Evolutionary conservation across 2,329 filamentous ascomycete genomes (phyloP).

Genomic region (Elsinoe ampelina): DNA sequence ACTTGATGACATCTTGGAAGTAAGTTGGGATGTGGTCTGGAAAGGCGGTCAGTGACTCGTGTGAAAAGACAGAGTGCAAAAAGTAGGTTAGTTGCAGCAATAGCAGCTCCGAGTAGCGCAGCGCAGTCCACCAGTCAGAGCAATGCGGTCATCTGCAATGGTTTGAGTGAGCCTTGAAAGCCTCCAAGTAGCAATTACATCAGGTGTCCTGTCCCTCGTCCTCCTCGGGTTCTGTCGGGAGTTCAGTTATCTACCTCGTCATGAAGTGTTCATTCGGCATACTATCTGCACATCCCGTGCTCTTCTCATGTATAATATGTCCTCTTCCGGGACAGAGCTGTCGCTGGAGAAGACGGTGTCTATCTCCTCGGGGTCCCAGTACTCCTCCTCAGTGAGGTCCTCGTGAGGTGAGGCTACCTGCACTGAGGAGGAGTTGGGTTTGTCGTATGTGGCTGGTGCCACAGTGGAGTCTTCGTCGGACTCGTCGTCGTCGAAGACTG

Average conservation of each 20-base stretch:
- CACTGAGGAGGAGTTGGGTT: too few relatives aligned
- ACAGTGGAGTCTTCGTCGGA: neutral
- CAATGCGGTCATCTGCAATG: constrained; percentile 1
- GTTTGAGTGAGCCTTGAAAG: neutral
- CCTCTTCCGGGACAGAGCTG: neutral
- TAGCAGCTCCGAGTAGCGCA: neutral
- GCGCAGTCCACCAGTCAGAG: neutral
- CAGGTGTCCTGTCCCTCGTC: neutral
- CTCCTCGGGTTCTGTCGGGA: neutral
- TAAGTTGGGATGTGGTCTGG: neutral
- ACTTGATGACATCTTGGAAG: constrained; percentile 38
- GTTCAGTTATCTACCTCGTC: neutral
- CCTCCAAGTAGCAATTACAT: neutral
- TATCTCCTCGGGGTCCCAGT: neutral
- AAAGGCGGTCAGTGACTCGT: constrained; percentile 14
- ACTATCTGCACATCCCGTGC: neutral
- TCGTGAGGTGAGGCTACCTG: neutral
- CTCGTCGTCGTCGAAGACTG: neutral
- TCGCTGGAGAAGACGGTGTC: neutral
- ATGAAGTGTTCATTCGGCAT: neutral
- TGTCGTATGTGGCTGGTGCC: neutral
- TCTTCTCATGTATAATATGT: neutral
- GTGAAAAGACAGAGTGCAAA: constrained; percentile 11
- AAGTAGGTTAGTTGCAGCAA: constrained; percentile 7
- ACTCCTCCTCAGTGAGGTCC: neutral